Conservation (phyloP, 441 rosid genomes). For the Rhodomyrtus psidioides region DNA sequence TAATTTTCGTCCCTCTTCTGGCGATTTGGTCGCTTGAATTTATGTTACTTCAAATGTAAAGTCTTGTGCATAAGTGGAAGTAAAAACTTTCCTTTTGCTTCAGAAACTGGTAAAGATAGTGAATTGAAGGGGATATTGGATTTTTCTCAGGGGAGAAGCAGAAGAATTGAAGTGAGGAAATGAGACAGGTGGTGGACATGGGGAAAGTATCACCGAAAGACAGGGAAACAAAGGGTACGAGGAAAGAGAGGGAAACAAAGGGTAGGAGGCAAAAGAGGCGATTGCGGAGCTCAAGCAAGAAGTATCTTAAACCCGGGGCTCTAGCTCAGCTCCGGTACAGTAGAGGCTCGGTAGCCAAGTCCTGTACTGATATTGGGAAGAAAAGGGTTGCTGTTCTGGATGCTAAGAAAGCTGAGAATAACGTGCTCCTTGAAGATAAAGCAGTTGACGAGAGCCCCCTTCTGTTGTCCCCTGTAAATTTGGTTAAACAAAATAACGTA, state of each 20-base stretch:
- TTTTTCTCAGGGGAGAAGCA: not conserved
- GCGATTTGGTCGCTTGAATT: not conserved
- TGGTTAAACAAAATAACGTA: slow-evolving; percentile 37
- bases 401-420: slow-evolving; percentile 28
- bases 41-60: not conserved
- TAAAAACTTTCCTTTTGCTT: not conserved
- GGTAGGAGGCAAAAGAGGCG: slow-evolving; percentile 49
- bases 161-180: not conserved
- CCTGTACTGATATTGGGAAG: slow-evolving; percentile 74
- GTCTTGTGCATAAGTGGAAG: not conserved
- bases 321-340: slow-evolving; percentile 67
- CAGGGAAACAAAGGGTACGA: too few relatives aligned
- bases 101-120: not conserved
- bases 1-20: not conserved
- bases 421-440: slow-evolving; percentile 18
- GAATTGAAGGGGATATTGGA: not conserved
- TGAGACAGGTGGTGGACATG: slow-evolving; percentile 20
- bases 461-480: slow-evolving; percentile 56
- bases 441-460: slow-evolving; percentile 36
- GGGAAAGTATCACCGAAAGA: slow-evolving; percentile 70
- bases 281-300: slow-evolving; percentile 41
- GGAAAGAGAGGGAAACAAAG: slow-evolving; percentile 33
- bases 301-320: slow-evolving; percentile 79
- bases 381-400: slow-evolving; percentile 55
- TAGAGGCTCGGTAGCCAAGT: slow-evolving; percentile 42